Base-by-base conservation (phyloP, 1,284 basidiomycete genomes). In the Pterulicium gracile region DNA sequence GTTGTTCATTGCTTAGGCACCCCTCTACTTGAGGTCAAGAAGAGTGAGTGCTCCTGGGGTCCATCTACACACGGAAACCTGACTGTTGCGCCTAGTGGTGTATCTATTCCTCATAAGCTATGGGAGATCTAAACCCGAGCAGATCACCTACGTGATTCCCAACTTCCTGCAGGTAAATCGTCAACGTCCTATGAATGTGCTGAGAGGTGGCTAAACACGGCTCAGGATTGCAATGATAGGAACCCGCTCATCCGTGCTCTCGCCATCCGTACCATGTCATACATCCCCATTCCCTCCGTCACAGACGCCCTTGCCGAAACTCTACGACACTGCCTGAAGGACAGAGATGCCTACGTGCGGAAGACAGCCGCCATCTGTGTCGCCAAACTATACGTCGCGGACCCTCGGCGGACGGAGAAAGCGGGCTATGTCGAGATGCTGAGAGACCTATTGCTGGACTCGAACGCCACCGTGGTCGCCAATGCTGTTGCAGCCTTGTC, bases 331-430 rank as follows among this genome's bases (percentile, higher is more conserved):
- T 86, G 85, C 51, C 72, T 96, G 43, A 89, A 88, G 57, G 92
- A 96, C 60, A 72, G 82, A 14, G 92, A 96, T 60, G 87, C 93
- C 5, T 95, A 95, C 62, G 92, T 96, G n/a, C 85, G 92, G 49
- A 96, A 96, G 67, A 96, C 92, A 1, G 90, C 92, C 17, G 91
- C 92, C 0, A 92, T 95, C 35, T 93, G 85, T 55, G 92, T 96
- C 7, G 91, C 88, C 3, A 96, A 96, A 61, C 69, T 96, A 21
- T 95, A 92, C 60, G 75, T 79, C 42, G 82, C 88, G 27, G 92
- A 96, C 61, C 81, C 87, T 18, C 73, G 84, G 39, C 75, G 83
- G 55, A 87, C 90, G 24, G 92, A 96, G 62, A 81, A 80, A 54
- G 79, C 80, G 44, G 84, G 84, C 7, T 94, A 94, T 58, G 83